Base-by-base conservation (phyloP, 441 rosid species). In the Theobroma grandiflorum region DNA sequence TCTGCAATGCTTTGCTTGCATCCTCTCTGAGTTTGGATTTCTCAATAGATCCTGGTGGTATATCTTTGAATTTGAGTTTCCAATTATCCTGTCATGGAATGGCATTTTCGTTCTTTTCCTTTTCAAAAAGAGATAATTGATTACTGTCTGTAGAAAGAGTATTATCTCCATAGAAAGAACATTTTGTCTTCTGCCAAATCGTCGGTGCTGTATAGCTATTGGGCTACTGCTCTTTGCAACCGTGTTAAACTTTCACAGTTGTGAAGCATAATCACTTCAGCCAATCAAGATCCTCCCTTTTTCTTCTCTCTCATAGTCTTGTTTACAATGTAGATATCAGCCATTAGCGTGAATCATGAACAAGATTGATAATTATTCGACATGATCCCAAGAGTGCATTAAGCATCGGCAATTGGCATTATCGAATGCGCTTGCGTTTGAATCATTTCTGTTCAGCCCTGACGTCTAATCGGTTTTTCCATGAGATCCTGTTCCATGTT, bases 391-490 rank as follows among this genome's bases (percentile, higher is more conserved):
- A 26, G 2, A 14, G 22, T 70, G 57, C 55, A 10, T 11, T 20
- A 43, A 43, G 53, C 35, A 42, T 42, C 10, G 31, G 73, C 38
- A 69, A 6, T 69, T 69, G 74, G 57, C 74, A 22, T 69, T 14
- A 45, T 69, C 57, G 57, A 69, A 47, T 22, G 57, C 4, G 40
- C 12, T 69, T 14, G 33, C 37, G n/a, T 52, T 45, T 45, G 20
- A 69, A 69, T 45, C 73, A 69, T 45, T 22, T 45, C 57, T 3
- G 55, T 69, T 45, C 73, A 8, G 73, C 57, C 16, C 38, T 26
- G 38, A 22, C 57, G 73, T 69, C 38, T 69, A 69, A 22, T 69
- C 73, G 22, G 38, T 47, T 69, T 47, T 47, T 45, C 42, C 33
- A 42, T 66, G 50, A 50, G 26, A 22, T 10, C 49, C 72, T 2